Evolutionary conservation across 345 rosid genomes (phyloP).

Genomic region (Arabidopsis thaliana): DNA sequence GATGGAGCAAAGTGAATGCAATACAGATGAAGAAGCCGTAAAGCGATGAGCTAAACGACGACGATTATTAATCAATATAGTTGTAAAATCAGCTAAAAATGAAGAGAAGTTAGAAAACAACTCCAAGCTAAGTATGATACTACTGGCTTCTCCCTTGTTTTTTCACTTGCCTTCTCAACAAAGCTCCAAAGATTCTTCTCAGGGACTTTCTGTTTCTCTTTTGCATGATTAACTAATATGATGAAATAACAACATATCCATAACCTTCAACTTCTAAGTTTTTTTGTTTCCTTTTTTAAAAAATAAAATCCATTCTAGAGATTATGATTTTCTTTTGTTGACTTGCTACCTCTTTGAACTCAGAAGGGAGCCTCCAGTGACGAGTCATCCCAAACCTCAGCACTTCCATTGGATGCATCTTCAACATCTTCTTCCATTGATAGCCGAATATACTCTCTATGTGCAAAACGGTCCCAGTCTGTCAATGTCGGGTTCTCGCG

Average conservation of each 20-base stretch:
- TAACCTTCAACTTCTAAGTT: not conserved
- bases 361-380: slow-evolving; percentile 96
- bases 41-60: not conserved
- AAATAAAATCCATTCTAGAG: not conserved
- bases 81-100: not conserved
- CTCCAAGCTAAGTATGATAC: slow-evolving; percentile 2
- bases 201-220: not conserved
- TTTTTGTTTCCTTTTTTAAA: not conserved
- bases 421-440: slow-evolving; percentile 99
- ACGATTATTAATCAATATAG: slow-evolving; percentile 4
- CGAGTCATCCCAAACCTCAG: slow-evolving; percentile 93
- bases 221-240: slow-evolving; percentile 9
- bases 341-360: slow-evolving; percentile 48
- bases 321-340: not conserved
- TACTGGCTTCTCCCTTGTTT: not conserved
- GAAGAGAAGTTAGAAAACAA: not conserved
- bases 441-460: slow-evolving; percentile 94
- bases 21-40: not conserved
- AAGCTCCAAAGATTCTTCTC: not conserved
- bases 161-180: not conserved
- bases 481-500: slow-evolving; percentile 95
- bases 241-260: slow-evolving; percentile 1
- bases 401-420: slow-evolving; percentile 97
- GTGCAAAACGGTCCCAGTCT: slow-evolving; percentile 98
- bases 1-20: not conserved